These are phyloP conservation scores for Macrolepiota fuliginosa DNA, from an alignment of 768 basidiomycete species.

Conservation along the genomic window DNA sequence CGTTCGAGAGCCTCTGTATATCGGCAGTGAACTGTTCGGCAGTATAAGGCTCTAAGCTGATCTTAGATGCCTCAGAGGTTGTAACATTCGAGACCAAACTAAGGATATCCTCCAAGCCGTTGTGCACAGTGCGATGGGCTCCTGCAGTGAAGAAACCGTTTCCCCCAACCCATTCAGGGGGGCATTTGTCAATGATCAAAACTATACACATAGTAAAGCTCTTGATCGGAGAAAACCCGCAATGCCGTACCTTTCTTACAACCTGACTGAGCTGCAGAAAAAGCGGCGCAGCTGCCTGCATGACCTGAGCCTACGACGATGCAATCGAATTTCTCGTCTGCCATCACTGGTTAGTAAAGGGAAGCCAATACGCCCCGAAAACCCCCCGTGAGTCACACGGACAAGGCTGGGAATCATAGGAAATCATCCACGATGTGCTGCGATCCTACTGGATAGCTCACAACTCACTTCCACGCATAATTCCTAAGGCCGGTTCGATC, in stretches of 20 bases:
- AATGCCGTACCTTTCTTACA: conserved; percentile 44
- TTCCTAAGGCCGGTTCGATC: neutral
- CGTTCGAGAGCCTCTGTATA: conserved; percentile 57
- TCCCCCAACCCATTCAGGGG: conserved; percentile 61
- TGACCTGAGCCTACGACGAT: conserved; percentile 66
- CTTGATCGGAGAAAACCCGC: neutral
- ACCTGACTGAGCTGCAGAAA: conserved; percentile 57
- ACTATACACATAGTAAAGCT: conserved; percentile 27
- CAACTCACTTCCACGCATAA: neutral
- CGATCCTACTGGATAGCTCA: neutral
- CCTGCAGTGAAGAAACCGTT: conserved; percentile 76
- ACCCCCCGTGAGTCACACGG: too few relatives aligned
- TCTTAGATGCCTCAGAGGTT: conserved; percentile 22
- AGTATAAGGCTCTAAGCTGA: conserved; percentile 62
- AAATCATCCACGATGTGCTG: neutral
- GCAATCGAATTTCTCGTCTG: conserved; percentile 40
- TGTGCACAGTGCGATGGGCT: conserved; percentile 62
- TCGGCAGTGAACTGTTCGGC: conserved; percentile 51
- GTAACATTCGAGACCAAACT: conserved; percentile 40
- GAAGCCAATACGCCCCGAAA: too few relatives aligned
- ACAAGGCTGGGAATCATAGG: neutral
- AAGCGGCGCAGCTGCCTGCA: conserved; percentile 64
- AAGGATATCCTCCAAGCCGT: conserved; percentile 58
- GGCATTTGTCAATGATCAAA: conserved; percentile 65
- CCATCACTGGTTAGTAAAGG: neutral